Base-by-base conservation (phyloP, 2,329 filamentous ascomycete species). In the Aspergillus fumigatus region DNA sequence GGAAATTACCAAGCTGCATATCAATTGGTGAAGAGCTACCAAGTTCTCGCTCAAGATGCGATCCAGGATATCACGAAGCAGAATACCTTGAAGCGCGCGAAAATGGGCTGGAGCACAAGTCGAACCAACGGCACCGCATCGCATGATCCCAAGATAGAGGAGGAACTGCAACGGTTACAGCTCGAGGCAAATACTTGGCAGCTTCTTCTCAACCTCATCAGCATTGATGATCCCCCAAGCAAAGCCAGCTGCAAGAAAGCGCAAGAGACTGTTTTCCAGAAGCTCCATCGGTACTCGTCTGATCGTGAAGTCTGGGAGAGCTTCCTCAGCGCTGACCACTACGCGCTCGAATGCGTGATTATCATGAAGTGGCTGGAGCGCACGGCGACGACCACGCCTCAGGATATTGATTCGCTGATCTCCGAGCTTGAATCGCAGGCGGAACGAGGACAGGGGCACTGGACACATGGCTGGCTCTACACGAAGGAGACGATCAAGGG, bases 161-260 rank as follows among this genome's bases (percentile, higher is more conserved):
- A 72, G 52, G 72, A 75, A 23, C 55, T 72, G 45, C 79, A 82
- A 67, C 82, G 84, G 55, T 88, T 91, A 81, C 86, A 95, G 72
- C 82, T 88, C 61, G 94, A 99, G 74, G 85, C 87, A 43, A 90
- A 95, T 66, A 94, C 92, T 0, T 99, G 94, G 94, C 87, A 95
- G 68, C 80, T 97, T 27, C 77, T 97, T 57, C 83, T 86, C 50
- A 83, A 89, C 41, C 79, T 96, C 59, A 81, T 96, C 52, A 85
- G 88, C 10, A 73, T 90, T 61, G 83, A 89, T 65, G 87, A 90
- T 68, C 77, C 80, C 38, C 65, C 79, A 62, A 75, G 76, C 48
- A 61, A 65, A 59, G 62, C 64, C 23, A 73, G 77, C 54, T 63
- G 71, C 62, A 70, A 70, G 61, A 67, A 73, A 55, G 71, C 65